Percentiles rank a stretch among this genome's conserved stretches.
phyloP scores from a whole-genome alignment of 192 early-diverging fungal species.

The Powellomyces hirtus region DNA sequence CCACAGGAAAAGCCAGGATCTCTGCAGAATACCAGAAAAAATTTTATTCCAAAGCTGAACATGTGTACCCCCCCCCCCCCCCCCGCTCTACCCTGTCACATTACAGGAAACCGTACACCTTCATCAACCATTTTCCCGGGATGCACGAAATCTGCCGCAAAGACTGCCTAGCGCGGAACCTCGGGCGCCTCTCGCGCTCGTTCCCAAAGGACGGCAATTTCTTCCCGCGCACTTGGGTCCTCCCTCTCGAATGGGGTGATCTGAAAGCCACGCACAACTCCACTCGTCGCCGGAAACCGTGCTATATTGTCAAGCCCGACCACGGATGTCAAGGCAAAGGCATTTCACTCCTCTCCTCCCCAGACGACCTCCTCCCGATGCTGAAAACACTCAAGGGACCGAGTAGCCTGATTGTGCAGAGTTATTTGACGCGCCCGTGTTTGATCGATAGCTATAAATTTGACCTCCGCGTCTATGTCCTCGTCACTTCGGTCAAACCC shows the following conservation, averaged over 20 bases:
- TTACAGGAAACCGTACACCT: constrained; percentile 51
- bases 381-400: constrained; percentile 18
- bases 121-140: constrained; percentile 63
- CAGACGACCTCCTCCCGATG: constrained; percentile 19
- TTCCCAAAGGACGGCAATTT: constrained; percentile 59
- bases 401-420: constrained; percentile 44
- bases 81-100: no score
- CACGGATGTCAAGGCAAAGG: constrained; percentile 53
- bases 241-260: constrained; percentile 50
- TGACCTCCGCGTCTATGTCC: constrained; percentile 60
- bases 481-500: constrained; percentile 54
- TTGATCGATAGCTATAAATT: constrained; percentile 60
- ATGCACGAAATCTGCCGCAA: constrained; percentile 67
- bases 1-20: no score
- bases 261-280: constrained; percentile 24
- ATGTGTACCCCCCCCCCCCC: no score
- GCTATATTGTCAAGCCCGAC: constrained; percentile 58
- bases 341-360: constrained; percentile 30
- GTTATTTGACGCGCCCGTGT: constrained; percentile 46
- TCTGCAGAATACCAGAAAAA: no score
- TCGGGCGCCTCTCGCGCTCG: constrained; percentile 39
- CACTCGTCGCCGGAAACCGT: constrained; percentile 14
- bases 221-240: constrained; percentile 54
- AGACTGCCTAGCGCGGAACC: constrained; percentile 55
- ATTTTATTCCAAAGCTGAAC: no score